phyloP scores from a whole-genome alignment of 768 basidiomycete genomes.

The Podaxis mareebaensis region DNA sequence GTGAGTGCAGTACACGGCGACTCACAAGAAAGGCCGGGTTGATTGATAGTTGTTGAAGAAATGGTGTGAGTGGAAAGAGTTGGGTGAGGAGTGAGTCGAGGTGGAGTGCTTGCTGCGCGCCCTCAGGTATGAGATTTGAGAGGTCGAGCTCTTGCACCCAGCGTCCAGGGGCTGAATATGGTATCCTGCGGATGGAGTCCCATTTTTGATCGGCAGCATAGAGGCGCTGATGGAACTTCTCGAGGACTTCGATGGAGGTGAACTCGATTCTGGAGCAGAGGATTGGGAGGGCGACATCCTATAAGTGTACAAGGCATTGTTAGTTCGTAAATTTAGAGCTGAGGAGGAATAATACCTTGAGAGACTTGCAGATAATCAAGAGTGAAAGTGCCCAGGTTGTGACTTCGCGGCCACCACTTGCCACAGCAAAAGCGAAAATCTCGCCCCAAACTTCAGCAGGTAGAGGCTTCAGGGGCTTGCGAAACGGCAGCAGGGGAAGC shows the following conservation, averaged over 20 bases:
- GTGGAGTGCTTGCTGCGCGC: slow-evolving; percentile 48
- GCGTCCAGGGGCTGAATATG: slow-evolving; percentile 84
- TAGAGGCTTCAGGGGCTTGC: slow-evolving; percentile 50
- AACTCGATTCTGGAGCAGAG: slow-evolving; percentile 60
- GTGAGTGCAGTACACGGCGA: slow-evolving; percentile 52
- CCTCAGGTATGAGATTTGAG: slow-evolving; percentile 46
- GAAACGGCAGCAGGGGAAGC: slow-evolving; percentile 65
- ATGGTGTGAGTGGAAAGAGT: slow-evolving; percentile 69
- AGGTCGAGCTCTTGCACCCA: slow-evolving; percentile 83
- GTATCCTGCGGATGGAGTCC: slow-evolving; percentile 87
- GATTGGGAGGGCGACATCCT: slow-evolving; percentile 71
- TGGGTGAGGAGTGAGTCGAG: slow-evolving; percentile 65
- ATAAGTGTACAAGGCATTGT: not conserved
- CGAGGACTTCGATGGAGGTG: slow-evolving; percentile 42
- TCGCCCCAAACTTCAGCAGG: slow-evolving; percentile 73
- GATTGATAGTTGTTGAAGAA: slow-evolving; percentile 53
- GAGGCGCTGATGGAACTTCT: slow-evolving; percentile 60
- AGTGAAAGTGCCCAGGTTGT: slow-evolving; percentile 34
- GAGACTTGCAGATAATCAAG: slow-evolving; percentile 44
- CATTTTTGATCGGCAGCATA: slow-evolving; percentile 70
- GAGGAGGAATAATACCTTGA: slow-evolving; percentile 37
- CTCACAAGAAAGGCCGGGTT: slow-evolving; percentile 62
- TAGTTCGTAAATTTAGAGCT: not conserved
- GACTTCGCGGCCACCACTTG: slow-evolving; percentile 22
- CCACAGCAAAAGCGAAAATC: slow-evolving; percentile 49